Conservation (phyloP, 352 stramenopile genomes). For the Pythium dissimile region DNA sequence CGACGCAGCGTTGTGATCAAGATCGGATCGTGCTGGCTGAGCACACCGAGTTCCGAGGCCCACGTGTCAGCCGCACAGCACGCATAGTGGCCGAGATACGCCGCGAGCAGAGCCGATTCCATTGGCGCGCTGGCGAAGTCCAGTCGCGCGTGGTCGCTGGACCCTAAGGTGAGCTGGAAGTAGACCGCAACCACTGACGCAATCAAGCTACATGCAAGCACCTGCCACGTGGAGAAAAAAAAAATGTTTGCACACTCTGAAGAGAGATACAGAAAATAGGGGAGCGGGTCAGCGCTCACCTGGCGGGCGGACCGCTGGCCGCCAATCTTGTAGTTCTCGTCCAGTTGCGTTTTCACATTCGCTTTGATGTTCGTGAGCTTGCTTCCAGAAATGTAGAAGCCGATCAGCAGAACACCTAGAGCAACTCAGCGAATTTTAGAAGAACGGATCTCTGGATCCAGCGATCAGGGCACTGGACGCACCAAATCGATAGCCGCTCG, state of each 20-base stretch:
- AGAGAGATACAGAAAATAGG: background rate
- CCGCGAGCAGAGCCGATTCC: conserved; percentile 53
- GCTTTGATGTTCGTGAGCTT: conserved; percentile 80
- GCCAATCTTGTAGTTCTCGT: conserved; percentile 73
- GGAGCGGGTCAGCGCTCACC: conserved; percentile 10
- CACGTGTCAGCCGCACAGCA: conserved; percentile 93
- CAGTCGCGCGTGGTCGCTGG: conserved; percentile 34
- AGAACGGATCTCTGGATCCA: background rate
- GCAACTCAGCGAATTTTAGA: background rate
- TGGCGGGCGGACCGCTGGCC: conserved; percentile 71
- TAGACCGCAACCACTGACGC: conserved; percentile 65
- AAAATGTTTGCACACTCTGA: background rate
- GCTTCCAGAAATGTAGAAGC: conserved; percentile 85
- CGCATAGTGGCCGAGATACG: conserved; percentile 92
- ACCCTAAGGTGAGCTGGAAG: conserved; percentile 30
- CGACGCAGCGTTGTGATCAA: conserved; percentile 79
- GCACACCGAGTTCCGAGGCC: conserved; percentile 93
- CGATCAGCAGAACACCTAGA: conserved; percentile 65
- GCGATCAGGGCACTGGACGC: background rate
- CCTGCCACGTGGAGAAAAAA: conserved; percentile 26
- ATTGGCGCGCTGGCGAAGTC: conserved; percentile 32
- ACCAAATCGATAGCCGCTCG: conserved; percentile 67
- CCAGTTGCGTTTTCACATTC: conserved; percentile 50
- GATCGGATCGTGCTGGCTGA: conserved; percentile 68
- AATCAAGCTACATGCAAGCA: conserved; percentile 77